Base-by-base conservation (phyloP, 2,329 filamentous ascomycete species). In the Cordyceps fumosorosea region DNA sequence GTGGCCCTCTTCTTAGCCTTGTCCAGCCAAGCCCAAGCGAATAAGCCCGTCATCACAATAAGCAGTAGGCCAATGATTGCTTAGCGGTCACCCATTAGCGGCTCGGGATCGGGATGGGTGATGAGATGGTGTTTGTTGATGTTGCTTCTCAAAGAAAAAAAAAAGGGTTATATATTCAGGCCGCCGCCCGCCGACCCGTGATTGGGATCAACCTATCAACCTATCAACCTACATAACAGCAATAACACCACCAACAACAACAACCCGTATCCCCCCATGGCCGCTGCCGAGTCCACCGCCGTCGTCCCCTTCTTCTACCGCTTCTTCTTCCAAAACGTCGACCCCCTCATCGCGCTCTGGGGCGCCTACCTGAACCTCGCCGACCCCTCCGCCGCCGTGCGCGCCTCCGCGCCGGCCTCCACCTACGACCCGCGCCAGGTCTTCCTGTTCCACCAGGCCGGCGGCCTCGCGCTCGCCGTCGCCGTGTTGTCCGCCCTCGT, bases 321-420 rank as follows among this genome's bases (percentile, higher is more conserved):
- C 48, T 62, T 65, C 63, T 66, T 68, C 60, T 69, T 70, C 62
- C 62, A 62, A 8, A 66, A 67, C 26, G 44, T 66, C 47, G 67
- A 69, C 48, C 68, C 67, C 1, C 56, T 66, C 16, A 53, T 66
- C 18, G 65, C 67, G 11, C 51, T 68, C 22, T 67, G 62, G 54
- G 68, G 67, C 37, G 67, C 62, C 34, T 66, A 66, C 24, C 62
- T 69, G 62, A 66, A 65, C 52, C 64, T 60, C 50, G 60, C 63
- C 58, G 64, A 62, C 3, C 64, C 63, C 16, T 62, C 62, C 24
- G 59, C 32, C n/a, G 58, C 62, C 8, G 58, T 67, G 29, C 34
- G 56, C n/a, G 58, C 63, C 1, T 63, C 64, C 22, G 64, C 65
- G 3, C 64, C 62, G 14, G 32, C n/a, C 12, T 66, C 64, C 2